Conservation (phyloP, 2,329 filamentous ascomycete species). For the Boeremia lycopersici region DNA sequence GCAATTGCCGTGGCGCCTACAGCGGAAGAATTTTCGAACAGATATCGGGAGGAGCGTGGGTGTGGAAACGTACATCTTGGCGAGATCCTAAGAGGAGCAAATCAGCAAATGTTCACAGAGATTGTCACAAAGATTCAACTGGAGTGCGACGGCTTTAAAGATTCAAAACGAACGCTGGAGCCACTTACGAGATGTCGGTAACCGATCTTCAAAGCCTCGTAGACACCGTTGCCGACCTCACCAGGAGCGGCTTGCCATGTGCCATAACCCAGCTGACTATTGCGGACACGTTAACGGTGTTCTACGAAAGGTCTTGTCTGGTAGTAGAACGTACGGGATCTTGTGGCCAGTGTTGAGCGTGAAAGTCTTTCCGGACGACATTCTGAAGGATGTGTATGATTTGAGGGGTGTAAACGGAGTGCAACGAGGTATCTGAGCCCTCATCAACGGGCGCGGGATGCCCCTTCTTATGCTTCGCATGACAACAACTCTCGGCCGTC, state of each 20-base stretch:
- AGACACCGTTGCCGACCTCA: constrained; percentile 51
- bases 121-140: neutral
- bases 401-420: neutral
- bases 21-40: neutral
- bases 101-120: neutral
- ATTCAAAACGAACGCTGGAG: constrained; percentile 1
- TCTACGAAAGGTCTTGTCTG: neutral
- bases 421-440: neutral
- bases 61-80: constrained; percentile 35
- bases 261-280: constrained; percentile 46
- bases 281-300: constrained; percentile 43
- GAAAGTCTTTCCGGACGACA: constrained; percentile 46
- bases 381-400: constrained; percentile 23
- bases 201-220: constrained; percentile 43
- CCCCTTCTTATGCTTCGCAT: constrained; percentile 23
- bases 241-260: constrained; percentile 44
- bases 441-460: constrained; percentile 10
- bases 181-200: constrained; percentile 42
- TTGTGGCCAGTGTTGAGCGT: constrained; percentile 40
- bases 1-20: neutral
- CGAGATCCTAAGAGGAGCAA: constrained; percentile 43
- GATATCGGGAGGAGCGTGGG: neutral
- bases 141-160: constrained; percentile 2
- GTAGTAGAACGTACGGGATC: constrained; percentile 56
- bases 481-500: constrained; percentile 11